These are phyloP conservation scores for Naegleria fowleri DNA, from an alignment of 208 protist species.

Conservation along the genomic window DNA sequence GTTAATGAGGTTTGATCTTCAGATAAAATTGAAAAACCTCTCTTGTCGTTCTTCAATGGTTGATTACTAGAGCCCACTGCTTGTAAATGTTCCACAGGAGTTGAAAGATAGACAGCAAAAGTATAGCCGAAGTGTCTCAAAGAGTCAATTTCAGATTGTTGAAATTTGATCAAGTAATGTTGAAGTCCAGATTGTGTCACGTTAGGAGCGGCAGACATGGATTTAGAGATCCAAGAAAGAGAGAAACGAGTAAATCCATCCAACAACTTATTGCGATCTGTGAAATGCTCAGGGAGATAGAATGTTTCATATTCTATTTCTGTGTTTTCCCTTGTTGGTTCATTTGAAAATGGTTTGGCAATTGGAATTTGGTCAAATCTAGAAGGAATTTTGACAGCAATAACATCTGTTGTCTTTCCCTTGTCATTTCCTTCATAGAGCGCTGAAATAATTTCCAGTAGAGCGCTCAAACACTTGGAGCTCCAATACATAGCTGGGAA, in stretches of 20 bases:
- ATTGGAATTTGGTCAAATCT: neutral
- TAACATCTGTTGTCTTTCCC: neutral
- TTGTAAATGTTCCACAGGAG: neutral
- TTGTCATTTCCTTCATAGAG: neutral
- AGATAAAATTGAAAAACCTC: neutral
- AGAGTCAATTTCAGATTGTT: neutral
- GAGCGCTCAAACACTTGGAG: neutral
- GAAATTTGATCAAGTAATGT: neutral
- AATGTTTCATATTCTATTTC: neutral
- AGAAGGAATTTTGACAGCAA: neutral
- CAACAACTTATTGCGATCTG: neutral
- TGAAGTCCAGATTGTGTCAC: neutral
- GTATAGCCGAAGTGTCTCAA: conserved; percentile 8
- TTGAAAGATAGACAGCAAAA: neutral
- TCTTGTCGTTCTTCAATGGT: neutral
- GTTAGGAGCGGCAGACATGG: neutral
- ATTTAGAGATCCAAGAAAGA: neutral
- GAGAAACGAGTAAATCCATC: neutral
- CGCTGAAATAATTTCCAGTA: neutral
- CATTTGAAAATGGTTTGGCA: neutral
- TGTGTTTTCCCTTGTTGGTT: neutral
- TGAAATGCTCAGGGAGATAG: neutral
- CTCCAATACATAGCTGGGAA: neutral
- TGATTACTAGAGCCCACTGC: too few relatives aligned
- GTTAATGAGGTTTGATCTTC: neutral